Evolutionary conservation across 1,284 basidiomycete genomes (phyloP), one percentile per base, ranked within the genome.

Genomic region (Leccinum laetum): DNA sequence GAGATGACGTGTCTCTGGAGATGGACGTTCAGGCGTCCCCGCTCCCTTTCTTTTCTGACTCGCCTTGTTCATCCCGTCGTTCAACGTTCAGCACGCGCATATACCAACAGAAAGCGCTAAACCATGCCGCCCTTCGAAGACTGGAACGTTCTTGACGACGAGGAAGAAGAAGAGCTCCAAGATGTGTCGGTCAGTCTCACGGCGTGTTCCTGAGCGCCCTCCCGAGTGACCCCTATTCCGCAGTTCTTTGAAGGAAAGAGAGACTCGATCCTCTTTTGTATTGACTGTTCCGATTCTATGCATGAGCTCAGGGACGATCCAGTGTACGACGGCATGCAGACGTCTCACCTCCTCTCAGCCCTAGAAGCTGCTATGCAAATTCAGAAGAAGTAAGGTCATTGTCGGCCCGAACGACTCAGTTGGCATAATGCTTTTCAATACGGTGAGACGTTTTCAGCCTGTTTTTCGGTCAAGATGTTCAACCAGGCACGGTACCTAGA

Each of bases 211-310:
- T 11, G 24, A 52, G 26, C 39, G 18, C 16, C 35, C 21, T 39
- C 29, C n/a, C 9, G 4, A 52, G 10, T 64, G 60, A 68, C 67
- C 64, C 65, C 68, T 72, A 73, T 75, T 46, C 24, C 29, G 26
- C 64, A 95, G 92, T 83, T 85, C 64, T 86, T 88, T 68, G 91
- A 93, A 69, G 87, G 87, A 46, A 88, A 88, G 68, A 85, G 86
- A 66, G 94, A 96, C 73, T 92, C 95, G 52, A 89, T 96, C 60
- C 80, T 98, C 16, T 98, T 98, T 79, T 94, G 92, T 73, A 95
- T 99, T 66, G 96, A 99, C 77, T 94, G 93, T 64, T 96, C 95
- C 1, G 80, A 86, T 52, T 92, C 94, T 13, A 99, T 99, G 96
- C 90, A 93, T 49, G 84, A 81, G 35, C 84, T 91, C 13, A 81